Percentiles rank a stretch among this genome's conserved stretches.
These are phyloP conservation scores for Casuarina equisetifolia DNA, from an alignment of 306 rosid species.

Conservation along the genomic window DNA sequence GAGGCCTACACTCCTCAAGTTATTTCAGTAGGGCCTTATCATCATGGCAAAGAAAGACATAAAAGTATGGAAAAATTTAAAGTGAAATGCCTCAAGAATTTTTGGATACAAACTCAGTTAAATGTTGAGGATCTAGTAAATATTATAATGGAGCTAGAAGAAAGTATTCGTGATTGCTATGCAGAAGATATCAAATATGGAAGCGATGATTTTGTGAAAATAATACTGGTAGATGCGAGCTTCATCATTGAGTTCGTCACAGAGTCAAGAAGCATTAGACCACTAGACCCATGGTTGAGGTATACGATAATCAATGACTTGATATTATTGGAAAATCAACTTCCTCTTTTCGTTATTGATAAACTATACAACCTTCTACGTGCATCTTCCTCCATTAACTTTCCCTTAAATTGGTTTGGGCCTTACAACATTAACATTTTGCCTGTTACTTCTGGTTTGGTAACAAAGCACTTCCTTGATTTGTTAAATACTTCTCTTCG, in stretches of 20 bases:
- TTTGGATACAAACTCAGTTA: background rate
- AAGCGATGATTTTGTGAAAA: background rate
- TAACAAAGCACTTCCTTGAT: background rate
- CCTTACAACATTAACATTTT: accelerated
- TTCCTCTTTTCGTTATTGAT: conserved; percentile 18
- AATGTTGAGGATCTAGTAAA: background rate
- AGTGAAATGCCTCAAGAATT: background rate
- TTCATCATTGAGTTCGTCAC: background rate
- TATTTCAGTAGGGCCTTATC: conserved; percentile 10
- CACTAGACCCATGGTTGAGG: background rate
- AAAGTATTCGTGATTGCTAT: background rate
- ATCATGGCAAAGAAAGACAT: background rate
- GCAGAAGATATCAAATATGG: background rate
- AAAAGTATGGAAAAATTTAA: background rate
- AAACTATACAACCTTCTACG: background rate
- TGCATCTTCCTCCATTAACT: accelerated
- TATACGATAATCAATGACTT: background rate
- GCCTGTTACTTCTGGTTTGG: accelerated
- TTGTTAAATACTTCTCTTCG: background rate
- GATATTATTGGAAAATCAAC: conserved; percentile 14
- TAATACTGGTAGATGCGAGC: conserved; percentile 14
- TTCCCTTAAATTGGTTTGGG: background rate
- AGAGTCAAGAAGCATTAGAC: background rate
- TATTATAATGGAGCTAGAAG: background rate
- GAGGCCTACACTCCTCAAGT: background rate